phyloP scores from a whole-genome alignment of 2,329 filamentous ascomycete species.

The Xylaria hypoxylon region DNA sequence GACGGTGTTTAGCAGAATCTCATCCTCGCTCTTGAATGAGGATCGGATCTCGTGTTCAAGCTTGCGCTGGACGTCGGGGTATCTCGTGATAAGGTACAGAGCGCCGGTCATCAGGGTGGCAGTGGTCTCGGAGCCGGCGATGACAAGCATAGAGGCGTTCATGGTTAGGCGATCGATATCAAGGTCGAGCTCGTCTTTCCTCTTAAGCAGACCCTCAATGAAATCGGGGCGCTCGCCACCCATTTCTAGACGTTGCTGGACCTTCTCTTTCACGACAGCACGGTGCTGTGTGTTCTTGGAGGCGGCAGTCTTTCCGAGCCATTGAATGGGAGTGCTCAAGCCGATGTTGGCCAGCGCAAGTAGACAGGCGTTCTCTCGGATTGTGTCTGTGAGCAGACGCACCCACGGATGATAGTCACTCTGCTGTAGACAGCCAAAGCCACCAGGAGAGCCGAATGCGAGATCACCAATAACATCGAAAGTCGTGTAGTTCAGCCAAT shows the following conservation, averaged over 20 bases:
- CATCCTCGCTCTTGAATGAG: conserved; percentile 52
- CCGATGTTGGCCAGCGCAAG: conserved; percentile 40
- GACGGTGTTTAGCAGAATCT: conserved; percentile 54
- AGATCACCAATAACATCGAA: conserved; percentile 62
- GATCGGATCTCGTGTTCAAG: conserved; percentile 56
- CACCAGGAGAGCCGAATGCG: conserved; percentile 56
- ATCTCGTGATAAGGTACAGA: conserved; percentile 55
- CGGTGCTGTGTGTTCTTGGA: conserved; percentile 43
- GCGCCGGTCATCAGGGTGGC: conserved; percentile 58
- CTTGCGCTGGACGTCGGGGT: conserved; percentile 51
- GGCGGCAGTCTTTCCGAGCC: conserved; percentile 34
- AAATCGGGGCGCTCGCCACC: conserved; percentile 50
- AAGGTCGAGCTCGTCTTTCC: conserved; percentile 47
- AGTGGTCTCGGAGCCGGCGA: conserved; percentile 64
- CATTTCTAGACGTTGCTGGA: conserved; percentile 47
- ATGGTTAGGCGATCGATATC: conserved; percentile 39
- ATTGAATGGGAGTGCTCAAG: conserved; percentile 36
- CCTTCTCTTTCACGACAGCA: conserved; percentile 43
- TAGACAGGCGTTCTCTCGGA: conserved; percentile 43
- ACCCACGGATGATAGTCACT: conserved; percentile 54
- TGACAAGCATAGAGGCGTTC: conserved; percentile 52
- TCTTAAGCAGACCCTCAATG: conserved; percentile 49
- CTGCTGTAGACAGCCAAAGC: conserved; percentile 53
- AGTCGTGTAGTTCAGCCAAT: conserved; percentile 56
- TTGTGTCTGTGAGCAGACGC: conserved; percentile 47